Evolutionary conservation across 805 yeast genomes (phyloP), one percentile per base, ranked within the genome.

Genomic region (Zygotorulaspora danielsina): DNA sequence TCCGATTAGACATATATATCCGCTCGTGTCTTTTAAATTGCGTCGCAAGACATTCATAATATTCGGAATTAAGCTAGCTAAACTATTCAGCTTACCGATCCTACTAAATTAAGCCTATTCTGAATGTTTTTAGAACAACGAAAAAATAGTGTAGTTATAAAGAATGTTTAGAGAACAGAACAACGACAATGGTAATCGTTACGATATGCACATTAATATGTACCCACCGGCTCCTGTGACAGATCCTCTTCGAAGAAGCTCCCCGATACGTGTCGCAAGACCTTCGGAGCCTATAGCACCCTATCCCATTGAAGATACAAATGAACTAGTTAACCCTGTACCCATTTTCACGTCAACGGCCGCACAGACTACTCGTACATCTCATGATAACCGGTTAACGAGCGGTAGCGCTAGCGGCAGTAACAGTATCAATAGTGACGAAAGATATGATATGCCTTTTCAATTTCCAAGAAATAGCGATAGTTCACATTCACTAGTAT

Each of bases 151-250:
- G 6, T 15, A n/a, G 15, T 9, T 27, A 10, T 3, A 27, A n/a
- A 27, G 4, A 34, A 44, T 44, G 49, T 42, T 32, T 32, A 44
- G 46, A 44, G 46, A 41, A 17, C 34, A 45, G 11, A 22, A 42
- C 32, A 35, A 41, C 35, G 47, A 44, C n/a, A 24, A 19, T 8
- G 25, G 25, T 16, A 35, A 39, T 20, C 49, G 46, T 12, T 54
- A 54, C 36, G 52, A 44, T 10, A 49, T 42, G 19, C 55, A 53
- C 32, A 52, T 54, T 18, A 51, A 49, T 12, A 46, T 51, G 49
- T 51, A 44, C 30, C 59, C 59, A n/a, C 53, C 51, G 15, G 19
- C 6, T 16, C 15, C 38, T 9, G 30, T 20, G 11, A 29, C 17
- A 15, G 32, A 28, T 18, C 6, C 30, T 18, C 36, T 11, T 16